Evolutionary conservation across 257 asterid genomes (phyloP).

Genomic region (Pogostemon cablin): DNA sequence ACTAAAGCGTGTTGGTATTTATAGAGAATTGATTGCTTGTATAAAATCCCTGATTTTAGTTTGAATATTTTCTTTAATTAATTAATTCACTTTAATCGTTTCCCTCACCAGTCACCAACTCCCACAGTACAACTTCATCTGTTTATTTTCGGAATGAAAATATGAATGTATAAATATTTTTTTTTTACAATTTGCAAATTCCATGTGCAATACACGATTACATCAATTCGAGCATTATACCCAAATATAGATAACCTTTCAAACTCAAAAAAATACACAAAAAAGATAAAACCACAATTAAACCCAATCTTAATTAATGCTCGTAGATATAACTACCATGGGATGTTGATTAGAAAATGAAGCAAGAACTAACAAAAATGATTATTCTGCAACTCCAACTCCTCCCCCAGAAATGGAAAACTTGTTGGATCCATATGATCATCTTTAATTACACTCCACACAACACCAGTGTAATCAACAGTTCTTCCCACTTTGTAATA

Average conservation of each 20-base stretch:
- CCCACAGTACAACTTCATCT: too few relatives aligned
- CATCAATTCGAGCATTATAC: conserved; percentile 5
- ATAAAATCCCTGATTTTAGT: too few relatives aligned
- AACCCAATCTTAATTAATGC: conserved; percentile 30
- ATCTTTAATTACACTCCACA: conserved; percentile 20
- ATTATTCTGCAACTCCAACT: conserved; percentile 43
- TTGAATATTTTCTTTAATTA: too few relatives aligned
- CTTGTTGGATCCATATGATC: neutral
- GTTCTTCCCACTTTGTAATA: conserved; percentile 17
- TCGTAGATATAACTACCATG: conserved; percentile 19
- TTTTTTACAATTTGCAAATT: too few relatives aligned
- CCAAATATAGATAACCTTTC: conserved; percentile 18
- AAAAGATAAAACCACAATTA: conserved; percentile 5
- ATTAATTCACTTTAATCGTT: too few relatives aligned
- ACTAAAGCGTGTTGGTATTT: too few relatives aligned
- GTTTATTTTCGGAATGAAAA: too few relatives aligned
- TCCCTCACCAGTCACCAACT: too few relatives aligned
- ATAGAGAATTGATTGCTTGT: too few relatives aligned
- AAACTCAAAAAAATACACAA: neutral
- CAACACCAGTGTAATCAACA: conserved; percentile 13
- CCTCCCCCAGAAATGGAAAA: conserved; percentile 24
- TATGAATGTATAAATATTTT: too few relatives aligned
- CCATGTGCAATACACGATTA: neutral
- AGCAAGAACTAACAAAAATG: conserved; percentile 47
- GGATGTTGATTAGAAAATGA: conserved; percentile 30